These are phyloP conservation scores for Articulospora tetracladia DNA, from an alignment of 495 filamentous ascomycete species.

Conservation along the genomic window DNA sequence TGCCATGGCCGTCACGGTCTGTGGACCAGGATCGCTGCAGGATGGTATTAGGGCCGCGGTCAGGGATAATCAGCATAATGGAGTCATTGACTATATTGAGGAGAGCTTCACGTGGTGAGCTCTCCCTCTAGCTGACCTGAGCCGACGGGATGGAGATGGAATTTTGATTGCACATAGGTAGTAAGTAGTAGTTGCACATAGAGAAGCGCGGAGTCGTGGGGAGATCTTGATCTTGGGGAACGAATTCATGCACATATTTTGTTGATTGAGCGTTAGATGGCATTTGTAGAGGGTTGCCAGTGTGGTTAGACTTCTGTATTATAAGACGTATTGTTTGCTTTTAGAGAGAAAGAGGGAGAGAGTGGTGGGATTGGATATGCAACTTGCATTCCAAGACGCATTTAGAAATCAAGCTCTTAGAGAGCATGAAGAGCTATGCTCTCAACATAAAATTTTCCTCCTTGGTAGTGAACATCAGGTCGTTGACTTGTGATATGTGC, in stretches of 20 bases:
- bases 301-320: background rate
- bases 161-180: background rate
- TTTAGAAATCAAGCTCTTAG: too few species aligned
- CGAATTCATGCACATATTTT: conserved; percentile 10
- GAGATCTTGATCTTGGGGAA: background rate
- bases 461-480: too few species aligned
- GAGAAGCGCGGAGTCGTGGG: background rate
- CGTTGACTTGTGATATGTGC: too few species aligned
- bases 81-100: conserved; percentile 77
- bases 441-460: too few species aligned
- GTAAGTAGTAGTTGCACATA: background rate
- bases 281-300: too few species aligned
- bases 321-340: background rate
- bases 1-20: conserved; percentile 87
- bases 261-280: background rate
- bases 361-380: background rate
- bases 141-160: background rate
- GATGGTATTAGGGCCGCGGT: conserved; percentile 80
- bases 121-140: background rate
- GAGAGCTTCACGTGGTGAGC: conserved; percentile 84
- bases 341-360: background rate
- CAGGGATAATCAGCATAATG: conserved; percentile 56
- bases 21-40: conserved; percentile 76
- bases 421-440: too few species aligned
- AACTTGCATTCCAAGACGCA: too few species aligned